Percentiles rank a stretch among this genome's conserved stretches.
These are phyloP conservation scores for Colletotrichum australisinense DNA, from an alignment of 2,329 filamentous ascomycete species.

Conservation along the genomic window DNA sequence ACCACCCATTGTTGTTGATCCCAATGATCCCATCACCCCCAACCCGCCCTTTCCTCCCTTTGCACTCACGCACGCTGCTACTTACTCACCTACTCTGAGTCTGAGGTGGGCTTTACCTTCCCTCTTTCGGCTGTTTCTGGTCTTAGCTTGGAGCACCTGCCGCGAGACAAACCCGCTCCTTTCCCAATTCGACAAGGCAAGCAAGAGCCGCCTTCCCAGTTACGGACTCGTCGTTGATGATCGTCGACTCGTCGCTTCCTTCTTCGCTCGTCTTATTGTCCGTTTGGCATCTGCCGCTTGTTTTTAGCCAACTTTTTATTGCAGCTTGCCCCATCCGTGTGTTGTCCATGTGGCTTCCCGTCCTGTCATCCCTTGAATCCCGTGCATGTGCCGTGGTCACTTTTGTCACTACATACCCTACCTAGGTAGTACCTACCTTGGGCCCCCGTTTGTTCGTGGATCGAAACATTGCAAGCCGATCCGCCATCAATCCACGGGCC, in stretches of 20 bases:
- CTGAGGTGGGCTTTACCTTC: not conserved
- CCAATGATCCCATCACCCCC: not conserved
- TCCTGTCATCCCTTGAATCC: slow-evolving; percentile 2
- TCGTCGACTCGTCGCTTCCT: not conserved
- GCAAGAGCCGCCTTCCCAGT: not conserved
- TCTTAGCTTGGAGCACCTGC: not conserved
- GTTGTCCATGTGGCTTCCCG: slow-evolving; percentile 26
- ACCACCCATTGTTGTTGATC: slow-evolving; percentile 16
- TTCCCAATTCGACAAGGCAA: not conserved
- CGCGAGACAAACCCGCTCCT: not conserved
- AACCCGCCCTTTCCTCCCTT: not conserved
- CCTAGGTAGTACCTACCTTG: too few relatives aligned
- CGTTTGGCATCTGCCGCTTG: not conserved
- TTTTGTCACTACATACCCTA: too few relatives aligned
- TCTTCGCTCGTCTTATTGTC: not conserved
- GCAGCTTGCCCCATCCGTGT: not conserved
- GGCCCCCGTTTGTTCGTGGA: not conserved
- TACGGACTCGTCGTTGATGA: not conserved
- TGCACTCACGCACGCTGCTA: not conserved
- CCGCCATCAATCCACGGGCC: not conserved
- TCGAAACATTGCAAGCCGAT: not conserved
- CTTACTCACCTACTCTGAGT: too few relatives aligned
- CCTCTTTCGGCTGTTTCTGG: not conserved
- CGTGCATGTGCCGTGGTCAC: not conserved
- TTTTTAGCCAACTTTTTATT: too few relatives aligned